Base-by-base conservation (phyloP, 495 filamentous ascomycete genomes). In the Penicillium crystallinum region DNA sequence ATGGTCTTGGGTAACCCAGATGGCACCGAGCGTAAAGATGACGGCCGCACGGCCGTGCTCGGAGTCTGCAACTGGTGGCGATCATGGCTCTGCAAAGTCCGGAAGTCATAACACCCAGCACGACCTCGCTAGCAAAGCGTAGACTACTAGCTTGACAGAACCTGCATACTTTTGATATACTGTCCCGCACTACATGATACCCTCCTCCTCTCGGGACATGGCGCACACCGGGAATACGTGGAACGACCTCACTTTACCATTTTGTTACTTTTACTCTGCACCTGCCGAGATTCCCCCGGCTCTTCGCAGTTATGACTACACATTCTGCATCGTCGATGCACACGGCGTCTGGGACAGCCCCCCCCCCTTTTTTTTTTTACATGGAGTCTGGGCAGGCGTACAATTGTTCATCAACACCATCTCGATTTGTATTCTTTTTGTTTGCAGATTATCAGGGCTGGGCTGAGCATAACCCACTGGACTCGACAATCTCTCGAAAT, bases 31-130 rank as follows among this genome's bases (percentile, higher is more conserved):
- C 73, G 78, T 35, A 77, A 75, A 42, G 80, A 85, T 49, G 83
- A 85, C 55, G 83, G 83, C 8, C 72, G 77, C 30, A 75, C 78
- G 1, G 77, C 81, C 7, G 81, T 87, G 10, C 65, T 87, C 18
- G 76, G 76, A 4, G 79, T 87, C 52, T 69, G 78, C 55, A 64
- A 65, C 41, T 85, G 81, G 78, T 87, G 83, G 83, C 81, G 82
- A 54, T 66, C 64, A 27, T 84, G 78, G 78, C 63, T 86, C 31
- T 54, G 65, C 34, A 75, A 70, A 58, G 71, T 70, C 18, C 61
- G 72, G 15, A 67, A 64, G 31, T 46, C 39, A 37, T 58, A 35
- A 59, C 47, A 2, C 4, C 7, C 14, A 15, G 6, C 5, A 27
- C 17, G 7, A 25, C 0, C 45, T 35, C 4, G 14, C 31, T 10